A percentile compares a stretch with the other conserved stretches of the same genome.
Evolutionary conservation across 2,329 filamentous ascomycete genomes (phyloP).

Genomic region (Pestalotiopsis sp.): DNA sequence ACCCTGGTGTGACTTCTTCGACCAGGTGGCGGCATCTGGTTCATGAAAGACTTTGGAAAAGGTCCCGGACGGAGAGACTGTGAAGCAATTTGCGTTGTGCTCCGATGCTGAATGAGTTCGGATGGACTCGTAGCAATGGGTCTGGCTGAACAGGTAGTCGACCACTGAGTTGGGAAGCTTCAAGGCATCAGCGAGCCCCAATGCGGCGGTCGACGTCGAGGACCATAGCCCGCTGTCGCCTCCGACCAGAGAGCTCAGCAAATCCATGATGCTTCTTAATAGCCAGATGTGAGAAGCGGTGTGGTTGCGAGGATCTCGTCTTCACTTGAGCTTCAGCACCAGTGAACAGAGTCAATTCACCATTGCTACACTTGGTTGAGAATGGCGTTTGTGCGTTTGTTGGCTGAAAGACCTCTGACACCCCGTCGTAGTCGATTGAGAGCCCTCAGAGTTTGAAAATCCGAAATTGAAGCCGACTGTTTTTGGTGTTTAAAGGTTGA

Average conservation of each 20-base stretch:
- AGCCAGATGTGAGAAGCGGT: not conserved
- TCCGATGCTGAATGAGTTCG: constrained; percentile 41
- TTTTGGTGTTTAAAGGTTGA: not conserved
- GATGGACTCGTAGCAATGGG: constrained; percentile 48
- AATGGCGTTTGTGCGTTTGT: not conserved
- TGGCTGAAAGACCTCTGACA: rapidly evolving
- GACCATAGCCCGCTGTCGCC: constrained; percentile 22
- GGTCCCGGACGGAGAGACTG: constrained; percentile 48
- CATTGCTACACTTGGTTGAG: not conserved
- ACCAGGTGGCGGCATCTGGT: constrained; percentile 28
- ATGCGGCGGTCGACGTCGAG: constrained; percentile 22
- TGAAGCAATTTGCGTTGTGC: constrained; percentile 56
- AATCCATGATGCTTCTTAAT: constrained; percentile 21
- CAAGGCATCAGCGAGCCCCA: constrained; percentile 26
- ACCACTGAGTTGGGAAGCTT: constrained; percentile 24
- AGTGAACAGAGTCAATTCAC: not conserved
- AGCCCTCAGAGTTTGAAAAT: not conserved
- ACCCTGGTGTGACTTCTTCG: constrained; percentile 42
- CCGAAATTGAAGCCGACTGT: not conserved
- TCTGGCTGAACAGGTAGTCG: constrained; percentile 30
- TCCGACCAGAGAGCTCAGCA: constrained; percentile 22
- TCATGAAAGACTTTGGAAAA: constrained; percentile 53
- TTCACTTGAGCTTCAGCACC: not conserved
- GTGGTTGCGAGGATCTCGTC: not conserved
- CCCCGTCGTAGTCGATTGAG: not conserved